Percentiles rank a stretch among this genome's conserved stretches.
These are phyloP conservation scores for Entrophospora sp. DNA, from an alignment of 192 early-diverging fungal genomes.

Conservation along the genomic window DNA sequence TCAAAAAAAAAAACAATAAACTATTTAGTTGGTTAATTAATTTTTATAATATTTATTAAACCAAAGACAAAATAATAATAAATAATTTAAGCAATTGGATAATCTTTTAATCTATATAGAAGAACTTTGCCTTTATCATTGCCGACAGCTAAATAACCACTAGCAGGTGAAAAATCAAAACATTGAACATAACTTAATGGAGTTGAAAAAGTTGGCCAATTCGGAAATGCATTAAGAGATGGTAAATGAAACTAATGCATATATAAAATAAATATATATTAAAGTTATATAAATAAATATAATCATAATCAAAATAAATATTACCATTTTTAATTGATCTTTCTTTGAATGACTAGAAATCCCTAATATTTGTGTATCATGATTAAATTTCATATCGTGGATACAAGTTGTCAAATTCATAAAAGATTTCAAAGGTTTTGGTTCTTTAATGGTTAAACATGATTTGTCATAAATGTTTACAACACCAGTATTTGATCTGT, in stretches of 20 bases:
- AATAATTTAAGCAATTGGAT: slow-evolving; percentile 38
- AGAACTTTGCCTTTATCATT: slow-evolving; percentile 86
- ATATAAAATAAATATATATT: background rate
- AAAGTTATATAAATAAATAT: background rate
- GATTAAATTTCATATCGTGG: slow-evolving; percentile 67
- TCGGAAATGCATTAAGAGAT: slow-evolving; percentile 70
- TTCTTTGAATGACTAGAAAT: slow-evolving; percentile 65
- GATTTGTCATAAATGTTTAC: slow-evolving; percentile 81
- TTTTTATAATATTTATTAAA: too few species aligned
- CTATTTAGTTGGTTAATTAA: too few species aligned
- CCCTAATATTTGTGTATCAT: slow-evolving; percentile 74
- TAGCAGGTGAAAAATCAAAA: slow-evolving; percentile 82
- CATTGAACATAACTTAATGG: slow-evolving; percentile 73
- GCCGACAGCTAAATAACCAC: slow-evolving; percentile 83
- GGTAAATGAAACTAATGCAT: slow-evolving; percentile 59
- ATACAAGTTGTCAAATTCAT: slow-evolving; percentile 83
- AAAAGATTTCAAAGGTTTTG: slow-evolving; percentile 66
- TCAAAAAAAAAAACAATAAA: too few species aligned
- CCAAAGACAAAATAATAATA: too few species aligned
- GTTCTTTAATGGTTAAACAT: slow-evolving; percentile 40
- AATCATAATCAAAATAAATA: background rate
- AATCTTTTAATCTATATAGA: slow-evolving; percentile 72
- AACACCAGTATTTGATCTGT: slow-evolving; percentile 72
- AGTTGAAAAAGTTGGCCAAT: slow-evolving; percentile 87
- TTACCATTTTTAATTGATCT: slow-evolving; percentile 63